Conservation (phyloP, 2,329 filamentous ascomycete genomes). For the Aspergillus sp. region DNA sequence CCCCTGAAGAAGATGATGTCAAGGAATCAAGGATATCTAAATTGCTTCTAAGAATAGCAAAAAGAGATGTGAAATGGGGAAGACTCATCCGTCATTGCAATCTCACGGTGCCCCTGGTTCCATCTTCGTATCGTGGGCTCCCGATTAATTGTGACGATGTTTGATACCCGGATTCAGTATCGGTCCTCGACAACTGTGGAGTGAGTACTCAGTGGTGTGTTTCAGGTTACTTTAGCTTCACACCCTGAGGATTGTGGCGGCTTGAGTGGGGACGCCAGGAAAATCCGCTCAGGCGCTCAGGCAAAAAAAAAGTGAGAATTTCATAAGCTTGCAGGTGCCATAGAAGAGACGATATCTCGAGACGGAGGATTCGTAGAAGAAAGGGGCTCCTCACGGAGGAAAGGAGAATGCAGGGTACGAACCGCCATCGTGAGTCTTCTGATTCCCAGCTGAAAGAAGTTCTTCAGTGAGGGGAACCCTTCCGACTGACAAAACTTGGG, state of each 20-base stretch:
- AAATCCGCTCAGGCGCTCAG: constrained; percentile 8
- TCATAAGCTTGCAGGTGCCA: too few species aligned
- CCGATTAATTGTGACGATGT: not conserved
- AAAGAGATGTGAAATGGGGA: not conserved
- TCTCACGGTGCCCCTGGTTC: not conserved
- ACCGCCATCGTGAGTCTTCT: not conserved
- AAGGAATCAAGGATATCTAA: not conserved
- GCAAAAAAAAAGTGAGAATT: too few species aligned
- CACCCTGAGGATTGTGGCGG: constrained; percentile 26
- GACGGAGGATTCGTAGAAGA: not conserved
- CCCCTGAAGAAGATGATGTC: not conserved
- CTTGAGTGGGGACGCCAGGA: constrained; percentile 22
- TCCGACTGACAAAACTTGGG: not conserved
- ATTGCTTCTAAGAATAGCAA: constrained; percentile 10
- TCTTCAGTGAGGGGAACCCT: constrained; percentile 1
- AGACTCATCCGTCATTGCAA: not conserved
- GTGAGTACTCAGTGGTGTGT: constrained; percentile 20
- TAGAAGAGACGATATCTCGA: not conserved
- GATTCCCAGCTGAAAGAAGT: not conserved
- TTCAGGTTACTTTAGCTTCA: constrained; percentile 32
- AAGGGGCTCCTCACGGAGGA: not conserved
- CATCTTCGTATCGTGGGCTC: not conserved
- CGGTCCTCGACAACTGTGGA: not conserved
- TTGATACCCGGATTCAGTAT: not conserved
- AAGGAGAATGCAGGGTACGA: not conserved